Evolutionary conservation across 306 rosid genomes (phyloP).

Genomic region (Cicer cuneatum): DNA sequence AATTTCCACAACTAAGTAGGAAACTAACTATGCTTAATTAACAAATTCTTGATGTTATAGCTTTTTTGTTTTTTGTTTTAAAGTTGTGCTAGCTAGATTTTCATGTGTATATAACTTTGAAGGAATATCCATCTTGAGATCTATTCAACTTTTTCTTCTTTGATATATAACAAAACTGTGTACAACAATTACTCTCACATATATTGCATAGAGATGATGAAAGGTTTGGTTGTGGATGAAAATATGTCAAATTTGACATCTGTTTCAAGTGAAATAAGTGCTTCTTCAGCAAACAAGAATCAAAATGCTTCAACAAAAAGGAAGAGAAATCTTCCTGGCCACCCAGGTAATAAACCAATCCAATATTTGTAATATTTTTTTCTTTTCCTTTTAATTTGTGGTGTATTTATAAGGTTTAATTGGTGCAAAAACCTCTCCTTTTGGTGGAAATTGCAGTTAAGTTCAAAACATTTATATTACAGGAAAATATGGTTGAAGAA

Average conservation of each 20-base stretch:
- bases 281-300: slow-evolving; percentile 59
- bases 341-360: slow-evolving; percentile 66
- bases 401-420: neutral
- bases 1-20: slow-evolving; percentile 40
- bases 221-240: slow-evolving; percentile 59
- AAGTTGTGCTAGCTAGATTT: neutral
- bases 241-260: slow-evolving; percentile 77
- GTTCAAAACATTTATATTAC: too few species aligned
- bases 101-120: slow-evolving; percentile 20
- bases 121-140: slow-evolving; percentile 38
- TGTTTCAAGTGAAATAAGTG: slow-evolving; percentile 71
- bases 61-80: neutral
- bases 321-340: slow-evolving; percentile 84
- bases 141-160: slow-evolving; percentile 31
- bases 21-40: slow-evolving; percentile 31
- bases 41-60: neutral
- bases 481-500: too few species aligned
- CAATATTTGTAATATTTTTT: neutral
- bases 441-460: too few species aligned
- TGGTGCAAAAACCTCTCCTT: neutral
- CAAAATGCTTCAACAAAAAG: slow-evolving; percentile 62
- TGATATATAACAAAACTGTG: too few species aligned
- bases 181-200: neutral
- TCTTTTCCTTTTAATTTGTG: neutral
- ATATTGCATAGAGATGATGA: slow-evolving; percentile 47